Evolutionary conservation across 768 basidiomycete species (phyloP), one percentile per base, ranked within the genome.

Genomic region (Calvatia gigantea): DNA sequence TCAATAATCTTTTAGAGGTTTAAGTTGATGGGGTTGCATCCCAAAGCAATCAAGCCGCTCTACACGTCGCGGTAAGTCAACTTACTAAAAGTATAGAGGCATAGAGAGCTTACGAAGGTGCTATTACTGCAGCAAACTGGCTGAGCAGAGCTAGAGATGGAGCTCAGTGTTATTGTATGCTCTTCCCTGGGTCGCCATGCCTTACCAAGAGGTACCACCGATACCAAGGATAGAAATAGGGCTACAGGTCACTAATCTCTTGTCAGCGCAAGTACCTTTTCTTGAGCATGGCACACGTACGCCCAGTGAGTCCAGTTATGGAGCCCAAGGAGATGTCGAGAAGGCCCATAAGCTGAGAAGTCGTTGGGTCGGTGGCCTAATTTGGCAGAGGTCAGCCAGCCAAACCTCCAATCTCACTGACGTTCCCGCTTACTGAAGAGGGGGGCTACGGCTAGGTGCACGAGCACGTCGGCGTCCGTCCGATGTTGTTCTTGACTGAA

Each of bases 151-250:
- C 50, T 51, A 12, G 19, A 27, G 23, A 12, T 9, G 15, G 12
- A 25, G 6, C 11, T 15, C 9, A 39, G 4, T 14, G 23, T 25
- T 28, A 27, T 27, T 7, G 4, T 43, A 44, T 12, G 27, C 27
- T 27, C 4, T 14, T 11, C 44, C 6, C 21, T 6, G 11, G 23
- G 15, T 37, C n/a, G 11, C n/a, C n/a, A 33, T 33, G n/a, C 45
- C 50, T n/a, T 54, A 68, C 67, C 69, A 70, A 17, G 60, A 59
- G 41, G 53, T 60, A 21, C 61, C 60, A 7, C 60, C 63, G 31
- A 56, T 43, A n/a, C 63, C 67, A 39, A 69, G 54, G 52, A 65
- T 61, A 29, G 59, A 51, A 50, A 70, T 60, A 25, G 69, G 69
- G 57, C 45, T 61, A 56, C 68, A 70, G 54, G 59, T 68, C 42